phyloP scores from a whole-genome alignment of 148 eudicot genomes.

The Rhododendron molle region DNA sequence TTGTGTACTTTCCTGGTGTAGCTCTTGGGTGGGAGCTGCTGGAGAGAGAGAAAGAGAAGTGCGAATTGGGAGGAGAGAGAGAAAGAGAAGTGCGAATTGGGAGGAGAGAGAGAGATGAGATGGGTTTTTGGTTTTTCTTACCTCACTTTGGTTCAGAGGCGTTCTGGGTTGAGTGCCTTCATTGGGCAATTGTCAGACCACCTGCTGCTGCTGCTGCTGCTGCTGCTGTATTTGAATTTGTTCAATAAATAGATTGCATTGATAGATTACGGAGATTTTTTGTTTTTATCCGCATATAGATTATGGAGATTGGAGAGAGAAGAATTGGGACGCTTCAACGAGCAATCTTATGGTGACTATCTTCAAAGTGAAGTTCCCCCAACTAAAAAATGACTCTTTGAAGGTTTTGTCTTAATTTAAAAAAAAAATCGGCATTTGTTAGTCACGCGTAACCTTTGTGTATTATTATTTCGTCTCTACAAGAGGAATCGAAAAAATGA shows the following conservation, averaged over 20 bases:
- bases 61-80: not conserved
- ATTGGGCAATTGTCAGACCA: slow-evolving; percentile 30
- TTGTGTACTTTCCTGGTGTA: not conserved
- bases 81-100: not conserved
- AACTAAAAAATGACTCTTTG: too few relatives aligned
- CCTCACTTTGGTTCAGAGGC: not conserved
- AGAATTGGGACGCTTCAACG: too few relatives aligned
- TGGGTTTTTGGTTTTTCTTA: not conserved
- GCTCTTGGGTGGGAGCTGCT: not conserved
- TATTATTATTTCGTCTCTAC: too few relatives aligned
- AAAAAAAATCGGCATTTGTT: too few relatives aligned
- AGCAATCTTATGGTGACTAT: too few relatives aligned
- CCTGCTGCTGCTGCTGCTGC: not conserved
- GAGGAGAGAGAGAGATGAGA: not conserved
- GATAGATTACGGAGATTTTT: not conserved
- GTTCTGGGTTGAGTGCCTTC: slow-evolving; percentile 7
- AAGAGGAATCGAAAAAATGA: too few relatives aligned
- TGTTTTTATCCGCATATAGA: too few relatives aligned
- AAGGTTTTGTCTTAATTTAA: too few relatives aligned
- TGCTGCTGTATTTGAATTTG: slow-evolving; percentile 4
- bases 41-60: slow-evolving; percentile 1
- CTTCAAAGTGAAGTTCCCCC: accelerated
- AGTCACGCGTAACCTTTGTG: too few relatives aligned
- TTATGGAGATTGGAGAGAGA: not conserved
- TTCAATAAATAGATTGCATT: not conserved